A percentile compares a stretch with the other conserved stretches of the same genome.
These are phyloP conservation scores for Boletus pseudo-olivaceus DNA, from an alignment of 768 basidiomycete genomes.

Conservation along the genomic window DNA sequence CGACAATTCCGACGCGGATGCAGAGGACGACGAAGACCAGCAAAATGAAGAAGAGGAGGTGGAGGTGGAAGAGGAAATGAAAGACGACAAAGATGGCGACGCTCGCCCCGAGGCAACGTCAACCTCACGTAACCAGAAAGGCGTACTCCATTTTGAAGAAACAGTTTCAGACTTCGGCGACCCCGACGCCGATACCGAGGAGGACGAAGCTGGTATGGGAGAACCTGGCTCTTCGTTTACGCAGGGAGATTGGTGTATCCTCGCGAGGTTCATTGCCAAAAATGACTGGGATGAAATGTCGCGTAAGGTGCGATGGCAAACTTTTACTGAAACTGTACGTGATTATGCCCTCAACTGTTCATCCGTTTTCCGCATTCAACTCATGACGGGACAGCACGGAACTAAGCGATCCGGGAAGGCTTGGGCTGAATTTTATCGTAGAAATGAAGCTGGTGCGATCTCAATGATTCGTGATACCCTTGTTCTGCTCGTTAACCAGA, in stretches of 20 bases:
- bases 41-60: slow-evolving; percentile 35
- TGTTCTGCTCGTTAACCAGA: slow-evolving; percentile 5
- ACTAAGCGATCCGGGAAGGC: slow-evolving; percentile 46
- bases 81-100: slow-evolving; percentile 18
- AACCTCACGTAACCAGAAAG: slow-evolving; percentile 17
- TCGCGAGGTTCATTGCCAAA: slow-evolving; percentile 57
- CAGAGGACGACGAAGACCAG: slow-evolving; percentile 33
- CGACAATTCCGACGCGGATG: slow-evolving; percentile 31
- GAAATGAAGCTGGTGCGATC: slow-evolving; percentile 45
- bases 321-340: slow-evolving; percentile 50
- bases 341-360: background rate
- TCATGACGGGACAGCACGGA: slow-evolving; percentile 42
- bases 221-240: slow-evolving; percentile 46
- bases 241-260: slow-evolving; percentile 58
- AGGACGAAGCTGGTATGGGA: slow-evolving; percentile 47
- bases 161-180: slow-evolving; percentile 18
- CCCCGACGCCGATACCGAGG: slow-evolving; percentile 23
- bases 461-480: background rate
- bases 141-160: slow-evolving; percentile 21
- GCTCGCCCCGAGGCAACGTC: slow-evolving; percentile 23
- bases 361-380: background rate
- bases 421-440: slow-evolving; percentile 61
- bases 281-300: slow-evolving; percentile 42
- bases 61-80: slow-evolving; percentile 26
- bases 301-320: slow-evolving; percentile 50